Percentiles rank a stretch among this genome's conserved stretches.
Evolutionary conservation across 495 filamentous ascomycete species (phyloP).

Genomic region (Neurospora sp.): DNA sequence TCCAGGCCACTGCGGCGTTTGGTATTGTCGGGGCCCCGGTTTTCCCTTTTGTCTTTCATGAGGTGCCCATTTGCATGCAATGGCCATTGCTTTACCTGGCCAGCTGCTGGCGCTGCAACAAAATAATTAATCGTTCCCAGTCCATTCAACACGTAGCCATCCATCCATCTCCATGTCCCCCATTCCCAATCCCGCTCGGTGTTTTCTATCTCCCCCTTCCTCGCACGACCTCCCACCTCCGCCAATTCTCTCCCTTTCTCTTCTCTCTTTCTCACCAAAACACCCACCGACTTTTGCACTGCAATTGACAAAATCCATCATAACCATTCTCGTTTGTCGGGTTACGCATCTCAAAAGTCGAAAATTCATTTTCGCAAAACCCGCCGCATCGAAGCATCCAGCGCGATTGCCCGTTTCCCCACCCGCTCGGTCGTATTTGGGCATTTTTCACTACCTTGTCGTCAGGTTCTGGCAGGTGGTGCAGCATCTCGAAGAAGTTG

Average conservation of each 20-base stretch:
- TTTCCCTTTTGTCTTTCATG: slow-evolving; percentile 24
- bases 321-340: slow-evolving; percentile 25
- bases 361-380: slow-evolving; percentile 15
- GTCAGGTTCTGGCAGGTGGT: slow-evolving; percentile 3
- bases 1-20: background rate
- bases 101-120: slow-evolving; percentile 20
- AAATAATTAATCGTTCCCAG: slow-evolving; percentile 26
- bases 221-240: slow-evolving; percentile 8
- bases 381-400: slow-evolving; percentile 19
- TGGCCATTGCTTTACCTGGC: slow-evolving; percentile 3
- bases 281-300: slow-evolving; percentile 37
- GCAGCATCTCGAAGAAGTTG: slow-evolving; percentile 16
- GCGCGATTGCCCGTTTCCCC: slow-evolving; percentile 10
- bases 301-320: slow-evolving; percentile 38
- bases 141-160: slow-evolving; percentile 32
- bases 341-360: slow-evolving; percentile 21
- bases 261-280: slow-evolving; percentile 27
- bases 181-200: slow-evolving; percentile 4
- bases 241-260: slow-evolving; percentile 2
- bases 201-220: slow-evolving; percentile 9
- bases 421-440: slow-evolving; percentile 11
- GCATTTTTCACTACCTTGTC: slow-evolving; percentile 7
- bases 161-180: slow-evolving; percentile 24
- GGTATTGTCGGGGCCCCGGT: slow-evolving; percentile 32
- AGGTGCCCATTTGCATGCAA: slow-evolving; percentile 2